Conservation (phyloP, 352 stramenopile species). For the Globisporangium paddicum region DNA sequence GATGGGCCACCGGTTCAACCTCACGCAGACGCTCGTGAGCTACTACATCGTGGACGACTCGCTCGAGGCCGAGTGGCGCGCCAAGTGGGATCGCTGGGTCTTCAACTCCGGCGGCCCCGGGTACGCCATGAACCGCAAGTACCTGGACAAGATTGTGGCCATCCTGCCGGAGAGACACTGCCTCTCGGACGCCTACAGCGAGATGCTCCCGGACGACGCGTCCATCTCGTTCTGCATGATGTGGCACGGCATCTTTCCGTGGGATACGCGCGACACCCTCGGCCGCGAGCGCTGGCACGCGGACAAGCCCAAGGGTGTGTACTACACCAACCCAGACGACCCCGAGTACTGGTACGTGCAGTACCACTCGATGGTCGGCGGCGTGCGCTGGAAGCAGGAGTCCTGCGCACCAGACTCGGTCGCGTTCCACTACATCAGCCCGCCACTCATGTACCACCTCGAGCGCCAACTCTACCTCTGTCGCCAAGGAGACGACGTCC, state of each 20-base stretch:
- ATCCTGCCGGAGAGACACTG: conserved; percentile 52
- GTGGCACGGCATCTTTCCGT: conserved; percentile 68
- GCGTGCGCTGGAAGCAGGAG: conserved; percentile 43
- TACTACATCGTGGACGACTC: conserved; percentile 74
- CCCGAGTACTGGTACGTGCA: conserved; percentile 65
- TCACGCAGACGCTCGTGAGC: conserved; percentile 60
- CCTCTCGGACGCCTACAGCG: conserved; percentile 55
- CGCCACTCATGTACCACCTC: conserved; percentile 73
- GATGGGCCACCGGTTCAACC: conserved; percentile 76
- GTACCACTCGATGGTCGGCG: conserved; percentile 69
- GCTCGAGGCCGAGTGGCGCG: conserved; percentile 47
- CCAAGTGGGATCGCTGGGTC: conserved; percentile 62
- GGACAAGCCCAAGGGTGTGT: conserved; percentile 64
- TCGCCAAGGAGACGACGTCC: conserved; percentile 40
- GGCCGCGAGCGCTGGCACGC: conserved; percentile 79
- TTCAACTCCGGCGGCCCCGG: conserved; percentile 79
- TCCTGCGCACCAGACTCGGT: conserved; percentile 60
- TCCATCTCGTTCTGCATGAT: conserved; percentile 87
- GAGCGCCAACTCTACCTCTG: conserved; percentile 71
- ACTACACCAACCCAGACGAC: conserved; percentile 48
- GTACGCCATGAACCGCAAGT: conserved; percentile 75
- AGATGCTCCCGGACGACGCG: conserved; percentile 75
- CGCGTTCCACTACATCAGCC: conserved; percentile 74
- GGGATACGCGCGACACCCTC: conserved; percentile 60
- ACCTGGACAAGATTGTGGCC: conserved; percentile 62